phyloP scores from a whole-genome alignment of 148 eudicot species.

The Rhododendron ovatum region DNA sequence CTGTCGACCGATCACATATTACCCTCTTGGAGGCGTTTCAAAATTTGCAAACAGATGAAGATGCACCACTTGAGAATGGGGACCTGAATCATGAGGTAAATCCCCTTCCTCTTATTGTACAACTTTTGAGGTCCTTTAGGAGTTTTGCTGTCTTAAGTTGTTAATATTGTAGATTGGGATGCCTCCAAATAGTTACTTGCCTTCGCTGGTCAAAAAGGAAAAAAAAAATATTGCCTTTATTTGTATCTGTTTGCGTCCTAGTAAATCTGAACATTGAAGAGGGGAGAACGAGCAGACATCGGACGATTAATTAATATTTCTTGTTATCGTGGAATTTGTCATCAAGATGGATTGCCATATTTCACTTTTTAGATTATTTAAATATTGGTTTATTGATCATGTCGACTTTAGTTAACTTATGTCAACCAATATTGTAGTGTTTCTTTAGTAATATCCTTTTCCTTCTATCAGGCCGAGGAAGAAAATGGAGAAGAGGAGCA shows the following conservation, averaged over 20 bases:
- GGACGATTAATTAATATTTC: too few relatives aligned
- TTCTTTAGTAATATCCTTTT: background rate
- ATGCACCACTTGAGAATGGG: slow-evolving; percentile 79
- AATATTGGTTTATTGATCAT: background rate
- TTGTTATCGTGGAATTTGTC: background rate
- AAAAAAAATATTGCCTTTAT: background rate
- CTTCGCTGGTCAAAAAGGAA: background rate
- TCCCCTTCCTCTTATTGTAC: background rate
- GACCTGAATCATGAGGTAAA: slow-evolving; percentile 70
- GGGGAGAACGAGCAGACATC: background rate
- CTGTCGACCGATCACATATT: slow-evolving; percentile 60
- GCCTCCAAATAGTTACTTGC: background rate
- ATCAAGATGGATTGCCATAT: background rate
- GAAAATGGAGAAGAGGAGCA: slow-evolving; percentile 46
- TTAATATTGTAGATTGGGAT: background rate
- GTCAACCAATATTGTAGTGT: slow-evolving; percentile 1
- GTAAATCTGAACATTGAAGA: background rate
- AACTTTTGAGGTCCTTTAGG: background rate
- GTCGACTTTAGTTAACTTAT: background rate
- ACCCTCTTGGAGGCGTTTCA: slow-evolving; percentile 87
- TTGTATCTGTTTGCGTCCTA: background rate
- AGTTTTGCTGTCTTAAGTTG: background rate
- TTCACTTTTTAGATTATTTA: background rate
- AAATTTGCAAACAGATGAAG: slow-evolving; percentile 76
- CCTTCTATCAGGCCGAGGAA: slow-evolving; percentile 27